phyloP scores from a whole-genome alignment of 2,329 filamentous ascomycete species.

The Fusarium nodosum region DNA sequence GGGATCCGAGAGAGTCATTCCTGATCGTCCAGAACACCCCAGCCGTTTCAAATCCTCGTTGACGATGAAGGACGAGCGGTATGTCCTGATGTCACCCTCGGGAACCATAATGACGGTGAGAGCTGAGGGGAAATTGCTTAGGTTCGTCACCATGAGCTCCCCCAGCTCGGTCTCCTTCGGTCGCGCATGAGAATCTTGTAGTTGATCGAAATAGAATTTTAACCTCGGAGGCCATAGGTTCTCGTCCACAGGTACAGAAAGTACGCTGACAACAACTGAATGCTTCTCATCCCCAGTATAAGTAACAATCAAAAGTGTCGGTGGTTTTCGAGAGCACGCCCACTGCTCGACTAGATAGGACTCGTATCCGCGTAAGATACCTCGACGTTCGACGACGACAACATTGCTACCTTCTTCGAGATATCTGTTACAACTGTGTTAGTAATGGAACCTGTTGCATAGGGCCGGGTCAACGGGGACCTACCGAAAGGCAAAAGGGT shows the following conservation, averaged over 20 bases:
- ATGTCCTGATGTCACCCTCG: constrained; percentile 83
- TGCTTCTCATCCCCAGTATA: constrained; percentile 90
- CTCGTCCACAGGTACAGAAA: constrained; percentile 86
- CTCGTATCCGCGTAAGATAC: constrained; percentile 84
- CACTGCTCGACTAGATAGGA: constrained; percentile 97
- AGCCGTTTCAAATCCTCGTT: constrained; percentile 95
- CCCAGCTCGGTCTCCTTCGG: constrained; percentile 86
- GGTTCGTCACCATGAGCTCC: constrained; percentile 91
- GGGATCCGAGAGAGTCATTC: constrained; percentile 83
- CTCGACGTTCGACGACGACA: constrained; percentile 78
- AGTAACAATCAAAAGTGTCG: constrained; percentile 91
- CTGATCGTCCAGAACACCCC: constrained; percentile 90
- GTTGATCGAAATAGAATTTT: constrained; percentile 85
- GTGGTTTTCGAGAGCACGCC: constrained; percentile 91
- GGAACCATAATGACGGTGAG: constrained; percentile 93
- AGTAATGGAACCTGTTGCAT: constrained; percentile 15
- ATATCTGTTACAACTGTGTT: constrained; percentile 64
- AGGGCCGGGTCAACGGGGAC: constrained; percentile 29
- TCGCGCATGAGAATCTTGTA: constrained; percentile 87
- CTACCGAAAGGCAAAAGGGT: constrained; percentile 70
- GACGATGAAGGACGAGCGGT: constrained; percentile 88
- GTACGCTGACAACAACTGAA: constrained; percentile 80
- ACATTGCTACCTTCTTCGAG: constrained; percentile 88
- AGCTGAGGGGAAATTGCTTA: constrained; percentile 91
- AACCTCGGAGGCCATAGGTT: constrained; percentile 82